Conservation (phyloP, 352 stramenopile genomes). For the Phytophthora sp. region DNA sequence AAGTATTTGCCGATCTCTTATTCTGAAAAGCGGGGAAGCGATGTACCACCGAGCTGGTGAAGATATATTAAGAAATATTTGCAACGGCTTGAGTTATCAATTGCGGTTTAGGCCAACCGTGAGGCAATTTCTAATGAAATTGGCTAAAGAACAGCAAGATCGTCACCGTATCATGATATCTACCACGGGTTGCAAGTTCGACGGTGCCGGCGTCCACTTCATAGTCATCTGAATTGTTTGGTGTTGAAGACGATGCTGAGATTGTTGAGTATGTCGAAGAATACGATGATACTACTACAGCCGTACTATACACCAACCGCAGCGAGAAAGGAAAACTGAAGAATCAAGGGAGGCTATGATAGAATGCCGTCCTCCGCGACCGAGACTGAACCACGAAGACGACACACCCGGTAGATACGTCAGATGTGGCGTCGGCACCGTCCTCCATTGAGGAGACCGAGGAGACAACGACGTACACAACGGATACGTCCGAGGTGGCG, state of each 20-base stretch:
- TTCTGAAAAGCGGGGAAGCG: constrained; percentile 28
- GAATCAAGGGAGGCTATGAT: too few relatives aligned
- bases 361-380: too few relatives aligned
- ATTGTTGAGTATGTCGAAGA: constrained; percentile 27
- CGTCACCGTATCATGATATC: constrained; percentile 18
- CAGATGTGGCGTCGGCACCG: not conserved
- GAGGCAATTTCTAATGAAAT: constrained; percentile 38
- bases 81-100: constrained; percentile 23
- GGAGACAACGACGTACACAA: constrained; percentile 10
- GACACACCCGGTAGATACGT: not conserved
- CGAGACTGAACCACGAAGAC: too few relatives aligned
- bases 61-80: constrained; percentile 29
- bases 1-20: constrained; percentile 31
- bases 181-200: not conserved
- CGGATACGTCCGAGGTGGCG: constrained; percentile 1
- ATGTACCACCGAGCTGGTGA: constrained; percentile 20
- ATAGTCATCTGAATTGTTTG: too few relatives aligned
- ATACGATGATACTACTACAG: too few relatives aligned
- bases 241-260: constrained; percentile 14
- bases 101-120: constrained; percentile 23
- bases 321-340: too few relatives aligned
- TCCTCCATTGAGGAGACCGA: constrained; percentile 3
- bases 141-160: constrained; percentile 21
- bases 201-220: constrained; percentile 1
- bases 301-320: too few relatives aligned